Percentiles rank a stretch among this genome's conserved stretches.
Conservation (phyloP, 2,329 filamentous ascomycete genomes). For the Aureobasidium sp. region DNA sequence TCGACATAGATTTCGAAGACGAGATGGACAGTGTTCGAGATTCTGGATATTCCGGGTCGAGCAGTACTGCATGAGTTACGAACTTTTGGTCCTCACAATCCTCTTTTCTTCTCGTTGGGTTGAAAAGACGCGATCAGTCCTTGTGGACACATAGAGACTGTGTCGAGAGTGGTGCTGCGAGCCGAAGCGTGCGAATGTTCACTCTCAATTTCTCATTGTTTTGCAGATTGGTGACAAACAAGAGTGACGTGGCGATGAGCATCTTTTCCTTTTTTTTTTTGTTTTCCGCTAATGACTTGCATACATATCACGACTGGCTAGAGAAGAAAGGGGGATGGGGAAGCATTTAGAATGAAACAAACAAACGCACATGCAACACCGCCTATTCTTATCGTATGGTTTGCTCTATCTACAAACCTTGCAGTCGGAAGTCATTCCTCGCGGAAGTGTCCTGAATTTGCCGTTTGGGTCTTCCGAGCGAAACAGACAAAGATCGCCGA, state of each 20-base stretch:
- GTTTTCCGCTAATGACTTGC: neutral
- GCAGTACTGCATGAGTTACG: constrained; percentile 12
- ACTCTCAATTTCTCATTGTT: neutral
- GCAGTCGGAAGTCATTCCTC: neutral
- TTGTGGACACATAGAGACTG: neutral
- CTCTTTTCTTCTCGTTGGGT: neutral
- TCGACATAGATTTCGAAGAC: constrained; percentile 81
- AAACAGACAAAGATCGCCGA: neutral
- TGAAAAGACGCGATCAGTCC: neutral
- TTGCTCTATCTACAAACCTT: neutral
- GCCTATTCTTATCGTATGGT: neutral
- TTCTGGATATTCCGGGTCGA: constrained; percentile 22
- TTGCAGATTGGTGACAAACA: neutral
- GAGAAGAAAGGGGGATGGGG: neutral
- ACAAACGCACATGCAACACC: neutral
- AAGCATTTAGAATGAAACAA: neutral
- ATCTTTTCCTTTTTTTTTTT: neutral
- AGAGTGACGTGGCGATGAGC: neutral
- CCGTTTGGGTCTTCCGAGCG: neutral
- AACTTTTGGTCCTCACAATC: neutral
- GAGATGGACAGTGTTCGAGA: constrained; percentile 32
- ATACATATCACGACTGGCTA: neutral
- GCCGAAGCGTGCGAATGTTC: neutral
- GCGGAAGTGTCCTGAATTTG: neutral
- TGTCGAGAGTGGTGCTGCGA: neutral